phyloP scores from a whole-genome alignment of 352 stramenopile species.

The Phytopythium ostracodes region DNA sequence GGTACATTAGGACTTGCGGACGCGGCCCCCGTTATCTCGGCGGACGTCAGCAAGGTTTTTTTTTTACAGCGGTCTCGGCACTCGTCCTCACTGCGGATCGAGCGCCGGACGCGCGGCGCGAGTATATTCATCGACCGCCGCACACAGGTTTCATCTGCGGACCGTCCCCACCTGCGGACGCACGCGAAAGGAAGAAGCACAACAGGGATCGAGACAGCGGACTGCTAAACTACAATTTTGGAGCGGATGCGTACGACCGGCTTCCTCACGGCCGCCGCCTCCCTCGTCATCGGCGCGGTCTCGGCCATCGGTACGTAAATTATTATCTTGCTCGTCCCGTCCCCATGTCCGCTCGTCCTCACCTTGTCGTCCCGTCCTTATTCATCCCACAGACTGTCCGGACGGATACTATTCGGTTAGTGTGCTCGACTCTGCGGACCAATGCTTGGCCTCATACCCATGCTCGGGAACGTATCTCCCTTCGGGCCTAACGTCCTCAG shows the following conservation, averaged over 20 bases:
- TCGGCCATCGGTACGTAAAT: conserved; percentile 11
- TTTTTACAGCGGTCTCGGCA: too few relatives aligned
- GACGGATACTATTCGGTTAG: conserved; percentile 52
- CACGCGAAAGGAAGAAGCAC: too few relatives aligned
- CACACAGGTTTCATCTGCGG: not conserved
- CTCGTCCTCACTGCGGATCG: not conserved
- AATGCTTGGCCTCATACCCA: conserved; percentile 45
- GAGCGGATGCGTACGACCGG: conserved; percentile 20
- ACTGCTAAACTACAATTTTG: not conserved
- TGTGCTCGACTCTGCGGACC: conserved; percentile 54
- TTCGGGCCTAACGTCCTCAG: conserved; percentile 33
- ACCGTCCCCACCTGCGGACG: not conserved
- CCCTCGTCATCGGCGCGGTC: conserved; percentile 13
- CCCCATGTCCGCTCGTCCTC: not conserved
- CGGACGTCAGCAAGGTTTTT: too few relatives aligned
- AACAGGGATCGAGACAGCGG: not conserved
- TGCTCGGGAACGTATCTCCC: conserved; percentile 63
- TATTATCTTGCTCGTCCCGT: not conserved
- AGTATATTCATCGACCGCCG: not conserved
- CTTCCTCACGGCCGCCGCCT: conserved; percentile 14
- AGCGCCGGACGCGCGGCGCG: not conserved
- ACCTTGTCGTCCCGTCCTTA: too few relatives aligned
- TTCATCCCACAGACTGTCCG: conserved; percentile 28
- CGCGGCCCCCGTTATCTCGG: too few relatives aligned
- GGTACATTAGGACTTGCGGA: conserved; percentile 7